Base-by-base conservation (phyloP, 2,329 filamentous ascomycete genomes). In the Penicillium italicum region DNA sequence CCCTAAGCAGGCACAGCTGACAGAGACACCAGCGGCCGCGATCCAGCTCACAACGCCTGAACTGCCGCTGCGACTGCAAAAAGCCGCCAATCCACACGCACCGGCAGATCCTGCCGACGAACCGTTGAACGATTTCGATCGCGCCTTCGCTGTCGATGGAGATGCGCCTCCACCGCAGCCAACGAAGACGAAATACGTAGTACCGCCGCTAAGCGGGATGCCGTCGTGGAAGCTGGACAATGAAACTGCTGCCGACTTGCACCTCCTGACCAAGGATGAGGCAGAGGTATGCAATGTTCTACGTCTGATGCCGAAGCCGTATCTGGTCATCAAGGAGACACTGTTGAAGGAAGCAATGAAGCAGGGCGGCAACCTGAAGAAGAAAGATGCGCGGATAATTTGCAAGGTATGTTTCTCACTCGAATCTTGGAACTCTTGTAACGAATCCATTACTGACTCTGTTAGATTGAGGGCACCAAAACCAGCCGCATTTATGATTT, bases 341-440 rank as follows among this genome's bases (percentile, higher is more conserved):
- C 80, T 97, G n/a, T 75, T 97, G 50, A 90, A 90, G 66, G 93
- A 97, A 71, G 90, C 93, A 0, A 84, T 96, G 71, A 94, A 93
- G 75, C 86, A 87, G 56, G 93, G 94, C 56, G 94, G 94, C 1
- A 84, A 82, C 12, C 76, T 99, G 8, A 97, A 96, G 80, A 96
- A 94, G 82, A 97, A 97, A 76, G 87, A 93, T 64, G 91, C 91
- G 2, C 89, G 88, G 69, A 89, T 95, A 69, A 87, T 97, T 26
- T 92, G 89, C 69, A 83, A 81, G 69, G 79, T 80, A 64, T 66
- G 71, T 63, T 26, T 6, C 7, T 26, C 26, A 18, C 11, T 26
- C 26, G 20, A 40, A 28, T 40, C 11, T 38, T 18, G 24, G 14
- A 40, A 31, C 3, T n/a, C n/a, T n/a, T n/a, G n/a, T n/a, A n/a